Evolutionary conservation across 495 filamentous ascomycete genomes (phyloP).

Genomic region (Copromyces sp.): DNA sequence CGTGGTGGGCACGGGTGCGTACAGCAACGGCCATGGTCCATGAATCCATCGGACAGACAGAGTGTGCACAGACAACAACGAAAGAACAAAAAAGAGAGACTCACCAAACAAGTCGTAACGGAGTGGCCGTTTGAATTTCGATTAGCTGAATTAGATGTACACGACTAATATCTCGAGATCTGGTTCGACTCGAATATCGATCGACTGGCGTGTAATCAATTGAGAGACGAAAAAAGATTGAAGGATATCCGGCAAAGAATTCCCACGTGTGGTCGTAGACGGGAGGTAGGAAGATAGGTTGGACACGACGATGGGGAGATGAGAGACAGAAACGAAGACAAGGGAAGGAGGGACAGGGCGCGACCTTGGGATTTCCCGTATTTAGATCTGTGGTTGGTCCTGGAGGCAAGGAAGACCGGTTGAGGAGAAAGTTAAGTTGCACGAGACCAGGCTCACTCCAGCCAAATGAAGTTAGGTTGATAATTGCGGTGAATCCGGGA

Average conservation of each 20-base stretch:
- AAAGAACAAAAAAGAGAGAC: not conserved
- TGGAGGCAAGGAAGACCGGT: not conserved
- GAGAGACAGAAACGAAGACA: not conserved
- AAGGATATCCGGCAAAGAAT: not conserved
- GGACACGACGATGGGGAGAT: not conserved
- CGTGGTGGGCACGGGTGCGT: conserved; percentile 2
- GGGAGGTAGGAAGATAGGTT: not conserved
- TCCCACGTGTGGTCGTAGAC: not conserved
- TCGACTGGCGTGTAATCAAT: not conserved
- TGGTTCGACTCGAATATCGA: not conserved
- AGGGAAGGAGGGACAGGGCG: not conserved
- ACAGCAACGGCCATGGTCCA: not conserved
- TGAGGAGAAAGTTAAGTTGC: not conserved
- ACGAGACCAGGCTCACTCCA: not conserved
- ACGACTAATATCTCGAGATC: not conserved
- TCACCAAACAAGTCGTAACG: conserved; percentile 6
- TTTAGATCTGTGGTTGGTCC: not conserved
- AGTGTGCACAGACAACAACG: not conserved
- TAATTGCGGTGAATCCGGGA: not conserved
- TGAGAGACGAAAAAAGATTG: not conserved
- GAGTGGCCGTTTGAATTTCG: not conserved
- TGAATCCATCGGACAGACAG: not conserved
- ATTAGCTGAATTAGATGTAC: not conserved
- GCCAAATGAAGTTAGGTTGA: not conserved
- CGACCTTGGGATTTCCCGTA: not conserved